Conservation (phyloP, 495 filamentous ascomycete species). For the Tuber magnatum region DNA sequence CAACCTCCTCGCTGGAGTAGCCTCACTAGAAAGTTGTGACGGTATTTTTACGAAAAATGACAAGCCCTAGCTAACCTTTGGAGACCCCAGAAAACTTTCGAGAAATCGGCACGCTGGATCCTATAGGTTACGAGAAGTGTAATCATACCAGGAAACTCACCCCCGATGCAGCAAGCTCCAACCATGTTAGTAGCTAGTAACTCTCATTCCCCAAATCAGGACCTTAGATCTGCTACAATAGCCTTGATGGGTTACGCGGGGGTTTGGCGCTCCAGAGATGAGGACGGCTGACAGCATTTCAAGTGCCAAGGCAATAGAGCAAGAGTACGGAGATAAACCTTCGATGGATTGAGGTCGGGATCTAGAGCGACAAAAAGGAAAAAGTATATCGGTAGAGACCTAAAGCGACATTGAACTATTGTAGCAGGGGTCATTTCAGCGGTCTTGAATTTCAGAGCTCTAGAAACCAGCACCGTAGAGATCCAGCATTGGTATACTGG, state of each 20-base stretch:
- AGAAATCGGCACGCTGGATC: not conserved
- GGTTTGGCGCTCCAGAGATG: not conserved
- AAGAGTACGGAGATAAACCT: not conserved
- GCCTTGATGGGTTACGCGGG: not conserved
- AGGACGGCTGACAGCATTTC: not conserved
- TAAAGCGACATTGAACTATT: not conserved
- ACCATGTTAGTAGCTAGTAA: not conserved
- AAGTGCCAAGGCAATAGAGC: not conserved
- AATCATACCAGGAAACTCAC: not conserved
- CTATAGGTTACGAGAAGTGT: not conserved
- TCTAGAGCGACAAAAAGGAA: not conserved
- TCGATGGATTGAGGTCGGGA: not conserved
- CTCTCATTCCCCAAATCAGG: not conserved
- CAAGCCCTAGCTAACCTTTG: not conserved
- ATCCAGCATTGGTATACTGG: not conserved
- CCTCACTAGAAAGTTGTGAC: not conserved
- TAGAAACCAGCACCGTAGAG: not conserved
- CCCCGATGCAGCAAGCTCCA: not conserved
- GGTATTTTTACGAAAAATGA: not conserved
- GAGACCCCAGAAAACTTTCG: not conserved
- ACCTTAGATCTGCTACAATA: not conserved
- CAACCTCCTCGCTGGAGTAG: not conserved
- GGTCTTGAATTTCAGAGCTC: not conserved
- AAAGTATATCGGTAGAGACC: not conserved
- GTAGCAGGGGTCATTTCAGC: not conserved